Evolutionary conservation across 2,329 filamentous ascomycete genomes (phyloP).

Genomic region (Colletotrichum gigasporum): DNA sequence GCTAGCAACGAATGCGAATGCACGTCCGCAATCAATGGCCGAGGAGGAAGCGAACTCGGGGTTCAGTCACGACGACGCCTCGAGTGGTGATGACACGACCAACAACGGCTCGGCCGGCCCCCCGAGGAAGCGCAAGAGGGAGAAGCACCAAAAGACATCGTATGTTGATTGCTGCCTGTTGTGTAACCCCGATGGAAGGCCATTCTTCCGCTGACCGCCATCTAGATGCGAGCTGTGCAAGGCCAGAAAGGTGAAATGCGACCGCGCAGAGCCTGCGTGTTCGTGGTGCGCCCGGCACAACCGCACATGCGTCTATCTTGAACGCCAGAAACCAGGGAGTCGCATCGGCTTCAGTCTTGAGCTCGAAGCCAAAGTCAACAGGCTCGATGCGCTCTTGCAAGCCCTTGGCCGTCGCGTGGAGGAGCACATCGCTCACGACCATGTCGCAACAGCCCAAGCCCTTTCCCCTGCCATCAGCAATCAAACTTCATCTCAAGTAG

Average conservation of each 20-base stretch:
- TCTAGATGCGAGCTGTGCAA: slow-evolving; percentile 55
- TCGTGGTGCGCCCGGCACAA: slow-evolving; percentile 77
- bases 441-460: slow-evolving; percentile 34
- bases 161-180: slow-evolving; percentile 36
- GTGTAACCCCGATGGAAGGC: background rate
- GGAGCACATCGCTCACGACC: slow-evolving; percentile 50
- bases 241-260: slow-evolving; percentile 56
- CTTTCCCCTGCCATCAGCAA: slow-evolving; percentile 46
- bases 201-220: background rate
- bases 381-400: slow-evolving; percentile 57
- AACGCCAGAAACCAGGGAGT: slow-evolving; percentile 75
- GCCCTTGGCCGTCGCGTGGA: slow-evolving; percentile 52
- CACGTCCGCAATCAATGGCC: slow-evolving; percentile 40
- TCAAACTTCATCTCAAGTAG: slow-evolving; percentile 44
- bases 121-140: slow-evolving; percentile 49
- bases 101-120: slow-evolving; percentile 38
- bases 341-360: slow-evolving; percentile 70
- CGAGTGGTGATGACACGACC: slow-evolving; percentile 46
- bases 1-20: slow-evolving; percentile 37
- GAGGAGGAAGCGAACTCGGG: slow-evolving; percentile 48
- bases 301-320: slow-evolving; percentile 73
- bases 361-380: slow-evolving; percentile 64
- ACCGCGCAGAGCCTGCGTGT: slow-evolving; percentile 68
- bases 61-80: slow-evolving; percentile 47
- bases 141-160: slow-evolving; percentile 54